phyloP scores from a whole-genome alignment of 768 basidiomycete species.

The Artomyces pyxidatus region DNA sequence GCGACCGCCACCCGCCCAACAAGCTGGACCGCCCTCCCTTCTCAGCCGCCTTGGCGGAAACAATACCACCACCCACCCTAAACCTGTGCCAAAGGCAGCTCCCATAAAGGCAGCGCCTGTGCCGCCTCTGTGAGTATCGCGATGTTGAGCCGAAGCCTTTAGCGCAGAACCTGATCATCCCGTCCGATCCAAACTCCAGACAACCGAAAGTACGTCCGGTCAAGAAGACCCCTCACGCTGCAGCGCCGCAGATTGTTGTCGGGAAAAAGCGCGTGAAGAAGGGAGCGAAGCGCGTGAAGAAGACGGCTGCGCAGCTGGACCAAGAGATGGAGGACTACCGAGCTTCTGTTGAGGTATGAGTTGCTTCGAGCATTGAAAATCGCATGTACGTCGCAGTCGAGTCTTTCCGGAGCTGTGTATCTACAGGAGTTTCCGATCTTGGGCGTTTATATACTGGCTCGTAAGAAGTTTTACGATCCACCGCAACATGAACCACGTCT shows the following conservation, averaged over 20 bases:
- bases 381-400: not conserved
- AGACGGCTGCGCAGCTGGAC: conserved; percentile 60
- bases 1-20: conserved; percentile 18
- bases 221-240: conserved; percentile 1
- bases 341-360: no score
- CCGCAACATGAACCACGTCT: no score
- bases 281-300: conserved; percentile 68
- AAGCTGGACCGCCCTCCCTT: conserved; percentile 27
- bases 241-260: not conserved
- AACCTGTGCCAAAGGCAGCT: not conserved
- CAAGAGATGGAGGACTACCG: conserved; percentile 78
- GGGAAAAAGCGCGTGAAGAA: conserved; percentile 46
- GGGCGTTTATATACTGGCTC: no score
- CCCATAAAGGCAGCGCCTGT: not conserved
- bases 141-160: no score
- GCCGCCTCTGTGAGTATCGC: not conserved
- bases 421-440: no score
- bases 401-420: no score
- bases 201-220: conserved; percentile 4
- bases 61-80: not conserved
- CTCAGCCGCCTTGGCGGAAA: conserved; percentile 28
- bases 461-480: no score
- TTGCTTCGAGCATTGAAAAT: not conserved
- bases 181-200: not conserved
- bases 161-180: no score